Conservation (phyloP, 257 asterid genomes). For the Dorcoceras hygrometricum region DNA sequence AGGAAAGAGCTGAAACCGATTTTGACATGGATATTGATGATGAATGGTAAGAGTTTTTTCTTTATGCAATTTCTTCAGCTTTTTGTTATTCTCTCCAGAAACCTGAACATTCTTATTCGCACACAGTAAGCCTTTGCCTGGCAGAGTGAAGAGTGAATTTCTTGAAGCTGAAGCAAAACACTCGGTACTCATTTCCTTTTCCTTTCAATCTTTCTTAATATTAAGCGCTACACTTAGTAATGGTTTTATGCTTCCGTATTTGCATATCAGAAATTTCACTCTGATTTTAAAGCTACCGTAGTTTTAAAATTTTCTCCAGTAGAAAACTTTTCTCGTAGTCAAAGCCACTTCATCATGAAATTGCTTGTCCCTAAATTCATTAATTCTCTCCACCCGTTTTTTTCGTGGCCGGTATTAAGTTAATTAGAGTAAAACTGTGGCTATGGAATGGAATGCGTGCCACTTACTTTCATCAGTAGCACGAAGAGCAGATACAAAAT, state of each 20-base stretch:
- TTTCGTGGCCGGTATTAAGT: constrained; percentile 2
- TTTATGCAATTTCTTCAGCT: background rate
- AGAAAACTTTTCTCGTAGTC: background rate
- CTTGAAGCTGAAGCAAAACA: constrained; percentile 64
- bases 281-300: background rate
- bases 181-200: constrained; percentile 40
- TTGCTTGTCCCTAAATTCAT: constrained; percentile 4
- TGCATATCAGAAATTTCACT: constrained; percentile 15
- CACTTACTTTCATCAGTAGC: background rate
- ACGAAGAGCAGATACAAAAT: background rate
- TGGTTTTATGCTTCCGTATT: constrained; percentile 4
- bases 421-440: background rate
- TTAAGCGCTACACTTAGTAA: constrained; percentile 21
- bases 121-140: constrained; percentile 43
- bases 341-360: background rate
- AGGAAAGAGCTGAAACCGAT: constrained; percentile 45
- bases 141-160: constrained; percentile 63
- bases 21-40: constrained; percentile 54
- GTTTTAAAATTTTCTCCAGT: background rate
- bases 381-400: background rate
- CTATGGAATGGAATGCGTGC: background rate
- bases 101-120: constrained; percentile 19
- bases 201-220: constrained; percentile 12
- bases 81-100: constrained; percentile 8
- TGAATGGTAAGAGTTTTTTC: constrained; percentile 34